Base-by-base conservation (phyloP, 73 alveolate genomes). In the Effrenium voratum region DNA sequence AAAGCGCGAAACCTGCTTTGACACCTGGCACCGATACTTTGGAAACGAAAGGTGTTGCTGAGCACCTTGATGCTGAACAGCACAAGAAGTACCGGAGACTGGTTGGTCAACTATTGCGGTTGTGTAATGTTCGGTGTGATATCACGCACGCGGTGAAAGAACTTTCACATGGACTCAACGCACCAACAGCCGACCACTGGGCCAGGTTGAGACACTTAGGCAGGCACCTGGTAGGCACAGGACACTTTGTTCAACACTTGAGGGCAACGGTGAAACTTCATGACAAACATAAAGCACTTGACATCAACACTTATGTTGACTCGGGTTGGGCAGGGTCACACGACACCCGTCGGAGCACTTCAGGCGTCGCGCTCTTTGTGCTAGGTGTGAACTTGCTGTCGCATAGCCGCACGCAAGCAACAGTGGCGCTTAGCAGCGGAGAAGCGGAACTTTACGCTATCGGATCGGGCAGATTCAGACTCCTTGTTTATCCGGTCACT, bases 391-490 rank as follows among this genome's bases (percentile, higher is more conserved):
- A 72, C 83, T 4, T 72, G 16, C 49, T 72, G 19, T 72, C 83
- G 34, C 83, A 34, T 28, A n/a, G 30, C 10, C 13, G 83, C 24
- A 72, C 83, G 83, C 83, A 72, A 72, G 83, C 83, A 30, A 72
- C 91, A 1, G 91, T 79, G 32, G 91, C 91, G 3, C 70, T 79
- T 44, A 6, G 36, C 5, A 15, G 43, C 45, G 91, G 92, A 0
- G 92, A 47, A 46, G 75, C 75, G 0, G 92, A 81, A 49, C 92
- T 81, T 46, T 81, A 49, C 43, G 92, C 75, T 46, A n/a, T 81
- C n/a, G 72, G 92, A 2, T 46, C 70, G 16, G 92, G 92, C 13
- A 46, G n/a, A 38, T 22, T 26, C 92, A 1, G 92, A 81, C 36
- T 3, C 91, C 2, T 49, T 47, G 30, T 81, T 81, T 15, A 1